Percentiles rank a stretch among this genome's conserved stretches.
Conservation (phyloP, 2,329 filamentous ascomycete species). For the Teratosphaeria zuluensis region DNA sequence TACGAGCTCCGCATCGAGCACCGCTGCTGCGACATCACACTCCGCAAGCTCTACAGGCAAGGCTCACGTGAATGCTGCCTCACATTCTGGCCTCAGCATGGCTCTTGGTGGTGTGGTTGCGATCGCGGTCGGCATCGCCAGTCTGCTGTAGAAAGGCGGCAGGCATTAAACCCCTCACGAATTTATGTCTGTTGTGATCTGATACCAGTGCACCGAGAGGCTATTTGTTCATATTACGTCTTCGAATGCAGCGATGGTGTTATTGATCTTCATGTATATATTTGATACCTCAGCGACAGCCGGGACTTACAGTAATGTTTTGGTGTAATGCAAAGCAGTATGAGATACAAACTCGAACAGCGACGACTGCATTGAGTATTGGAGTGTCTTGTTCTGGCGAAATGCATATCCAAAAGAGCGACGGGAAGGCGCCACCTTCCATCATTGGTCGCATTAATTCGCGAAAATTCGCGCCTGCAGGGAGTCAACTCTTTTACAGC, state of each 20-base stretch:
- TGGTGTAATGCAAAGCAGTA: neutral
- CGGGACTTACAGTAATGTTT: neutral
- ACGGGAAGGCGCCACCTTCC: neutral
- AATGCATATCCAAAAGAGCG: neutral
- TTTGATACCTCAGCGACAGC: neutral
- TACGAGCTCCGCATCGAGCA: neutral
- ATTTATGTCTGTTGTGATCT: neutral
- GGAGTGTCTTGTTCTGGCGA: neutral
- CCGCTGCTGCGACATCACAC: neutral
- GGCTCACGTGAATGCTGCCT: neutral
- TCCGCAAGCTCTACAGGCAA: neutral
- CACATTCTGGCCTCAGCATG: neutral
- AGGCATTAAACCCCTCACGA: neutral
- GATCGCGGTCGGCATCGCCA: neutral
- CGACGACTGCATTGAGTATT: neutral
- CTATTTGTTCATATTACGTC: neutral
- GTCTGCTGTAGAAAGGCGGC: neutral
- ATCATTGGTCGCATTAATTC: neutral
- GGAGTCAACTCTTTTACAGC: neutral
- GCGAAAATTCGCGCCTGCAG: neutral
- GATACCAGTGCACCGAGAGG: neutral
- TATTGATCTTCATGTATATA: neutral
- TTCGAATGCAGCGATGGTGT: neutral
- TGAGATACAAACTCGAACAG: neutral
- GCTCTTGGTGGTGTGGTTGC: neutral